Evolutionary conservation across 169 alveolate species (phyloP).

Genomic region (Plasmodium coatneyi): DNA sequence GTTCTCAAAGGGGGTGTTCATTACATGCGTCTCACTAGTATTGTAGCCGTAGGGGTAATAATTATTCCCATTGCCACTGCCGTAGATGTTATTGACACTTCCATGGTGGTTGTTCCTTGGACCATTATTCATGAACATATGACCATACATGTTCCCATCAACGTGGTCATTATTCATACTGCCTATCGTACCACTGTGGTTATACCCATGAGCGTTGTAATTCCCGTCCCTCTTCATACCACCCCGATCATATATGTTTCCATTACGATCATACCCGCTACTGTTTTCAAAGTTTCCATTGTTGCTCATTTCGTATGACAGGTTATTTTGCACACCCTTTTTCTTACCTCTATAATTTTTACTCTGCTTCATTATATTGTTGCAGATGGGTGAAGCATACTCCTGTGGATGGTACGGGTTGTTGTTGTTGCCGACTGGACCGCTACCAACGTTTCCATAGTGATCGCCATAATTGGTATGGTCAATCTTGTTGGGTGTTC

Average conservation of each 20-base stretch:
- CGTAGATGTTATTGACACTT: not conserved
- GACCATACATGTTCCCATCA: not conserved
- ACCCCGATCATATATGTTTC: not conserved
- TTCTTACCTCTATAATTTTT: slow-evolving; percentile 31
- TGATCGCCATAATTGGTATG: not conserved
- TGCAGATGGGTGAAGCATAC: not conserved
- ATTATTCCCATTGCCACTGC: not conserved
- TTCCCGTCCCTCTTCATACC: not conserved
- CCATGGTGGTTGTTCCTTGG: not conserved
- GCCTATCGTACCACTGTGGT: not conserved
- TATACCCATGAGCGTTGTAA: slow-evolving; percentile 1
- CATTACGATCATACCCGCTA: not conserved
- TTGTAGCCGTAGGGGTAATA: not conserved
- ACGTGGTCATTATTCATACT: not conserved
- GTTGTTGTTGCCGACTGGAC: not conserved
- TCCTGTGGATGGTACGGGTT: not conserved
- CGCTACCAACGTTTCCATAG: not conserved
- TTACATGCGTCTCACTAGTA: not conserved
- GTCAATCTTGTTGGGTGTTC: not conserved
- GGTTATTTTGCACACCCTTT: not conserved
- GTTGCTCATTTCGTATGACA: not conserved
- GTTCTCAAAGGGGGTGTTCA: not conserved
- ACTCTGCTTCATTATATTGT: slow-evolving; percentile 6
- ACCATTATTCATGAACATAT: not conserved
- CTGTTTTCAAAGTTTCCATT: not conserved